Base-by-base conservation (phyloP, 345 rosid species). In the Heritiera fomes region DNA sequence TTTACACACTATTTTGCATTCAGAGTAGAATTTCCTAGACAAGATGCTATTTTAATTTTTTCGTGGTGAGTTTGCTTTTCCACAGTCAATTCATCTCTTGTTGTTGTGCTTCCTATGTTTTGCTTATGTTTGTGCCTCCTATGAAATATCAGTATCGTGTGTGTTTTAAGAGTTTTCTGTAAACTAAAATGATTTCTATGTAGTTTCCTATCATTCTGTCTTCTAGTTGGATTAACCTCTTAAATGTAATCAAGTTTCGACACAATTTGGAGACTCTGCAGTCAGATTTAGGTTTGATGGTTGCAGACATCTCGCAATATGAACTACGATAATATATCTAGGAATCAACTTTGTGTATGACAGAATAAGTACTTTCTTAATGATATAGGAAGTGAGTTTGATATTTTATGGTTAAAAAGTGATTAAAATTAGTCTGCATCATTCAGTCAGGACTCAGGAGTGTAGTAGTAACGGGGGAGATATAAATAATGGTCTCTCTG, bases 361-460 rank as follows among this genome's bases (percentile, higher is more conserved):
- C 49, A 41, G 30, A 41, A 6, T 67, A 67, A n/a, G 49, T 68
- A 68, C 30, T 20, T 67, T 49, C 23, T 50, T 34, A 12, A 46
- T 46, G 0, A 46, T 47, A 23, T 46, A 69, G 56, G 73, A 69
- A 46, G 40, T 45, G 47, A 56, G 64, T 73, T 34, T 55, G 76
- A 40, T 40, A 73, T 15, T 6, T 73, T 73, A 30, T 73, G 30
- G 34, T 72, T 55, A 20, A 55, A 53, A 73, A 73, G 59, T 8
- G 34, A 17, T 46, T 52, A 17, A 20, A 30, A 8, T 18, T 40
- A 14, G 28, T 52, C 28, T 50, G 75, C 45, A 15, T 32, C 28
- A 71, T 30, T 46, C 73, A 69, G 50, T 69, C 38, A 11, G 23
- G 73, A 69, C 30, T 69, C 38, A 11, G 23, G 73, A 69, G 73